Percentiles rank a stretch among this genome's conserved stretches.
Conservation (phyloP, 371 early-diverging fungal genomes). For the Chytridium lagenaria region DNA sequence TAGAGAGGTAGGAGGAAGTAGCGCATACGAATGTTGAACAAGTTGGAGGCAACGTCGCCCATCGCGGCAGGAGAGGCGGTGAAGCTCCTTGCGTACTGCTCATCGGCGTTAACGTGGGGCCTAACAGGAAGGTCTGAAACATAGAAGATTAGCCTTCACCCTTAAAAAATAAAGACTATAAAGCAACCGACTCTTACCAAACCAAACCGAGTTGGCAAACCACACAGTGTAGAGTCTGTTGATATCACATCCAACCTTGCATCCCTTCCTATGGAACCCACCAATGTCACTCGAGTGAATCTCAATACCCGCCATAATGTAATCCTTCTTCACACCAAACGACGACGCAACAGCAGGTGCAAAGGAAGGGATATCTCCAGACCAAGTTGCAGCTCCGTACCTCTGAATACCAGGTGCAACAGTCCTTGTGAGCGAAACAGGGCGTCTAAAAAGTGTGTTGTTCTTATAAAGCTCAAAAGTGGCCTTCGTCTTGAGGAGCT, state of each 20-base stretch:
- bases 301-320: slow-evolving; percentile 33
- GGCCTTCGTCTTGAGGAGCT: slow-evolving; percentile 26
- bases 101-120: slow-evolving; percentile 19
- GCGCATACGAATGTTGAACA: slow-evolving; percentile 29
- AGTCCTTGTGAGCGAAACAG: slow-evolving; percentile 18
- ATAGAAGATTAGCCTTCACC: neutral
- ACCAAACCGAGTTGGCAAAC: slow-evolving; percentile 20
- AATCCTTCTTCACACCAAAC: slow-evolving; percentile 25
- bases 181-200: neutral
- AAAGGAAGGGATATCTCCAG: slow-evolving; percentile 25
- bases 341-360: slow-evolving; percentile 19
- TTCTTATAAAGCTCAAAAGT: slow-evolving; percentile 20
- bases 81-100: neutral
- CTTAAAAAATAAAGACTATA: too few relatives aligned
- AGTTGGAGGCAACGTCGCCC: slow-evolving; percentile 32
- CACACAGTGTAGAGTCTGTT: slow-evolving; percentile 20
- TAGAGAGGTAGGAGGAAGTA: slow-evolving; percentile 30
- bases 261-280: slow-evolving; percentile 30
- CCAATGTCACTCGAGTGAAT: slow-evolving; percentile 29
- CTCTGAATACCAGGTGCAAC: slow-evolving; percentile 37
- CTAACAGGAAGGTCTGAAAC: slow-evolving; percentile 5
- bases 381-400: slow-evolving; percentile 30
- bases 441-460: slow-evolving; percentile 12
- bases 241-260: slow-evolving; percentile 5
- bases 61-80: slow-evolving; percentile 25